Conservation (phyloP, 352 stramenopile species). For the Pythium vanterpoolii region DNA sequence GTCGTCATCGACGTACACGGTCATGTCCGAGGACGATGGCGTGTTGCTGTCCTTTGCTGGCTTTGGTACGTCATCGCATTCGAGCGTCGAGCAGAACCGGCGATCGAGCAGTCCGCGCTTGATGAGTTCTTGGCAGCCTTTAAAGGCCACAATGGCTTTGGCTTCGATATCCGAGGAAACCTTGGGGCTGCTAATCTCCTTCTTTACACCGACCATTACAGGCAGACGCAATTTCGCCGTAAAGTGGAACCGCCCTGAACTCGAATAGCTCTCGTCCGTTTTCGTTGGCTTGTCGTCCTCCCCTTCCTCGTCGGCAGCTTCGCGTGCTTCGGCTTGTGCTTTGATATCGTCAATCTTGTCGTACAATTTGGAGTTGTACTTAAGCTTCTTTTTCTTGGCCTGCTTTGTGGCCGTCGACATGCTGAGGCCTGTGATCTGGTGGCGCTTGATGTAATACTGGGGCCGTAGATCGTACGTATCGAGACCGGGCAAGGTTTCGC, state of each 20-base stretch:
- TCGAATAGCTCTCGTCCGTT: conserved; percentile 8
- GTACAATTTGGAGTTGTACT: conserved; percentile 74
- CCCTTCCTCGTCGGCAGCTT: conserved; percentile 12
- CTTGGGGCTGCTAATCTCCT: conserved; percentile 58
- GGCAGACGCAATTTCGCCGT: conserved; percentile 64
- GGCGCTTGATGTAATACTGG: conserved; percentile 73
- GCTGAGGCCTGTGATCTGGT: conserved; percentile 35
- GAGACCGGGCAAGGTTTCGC: conserved; percentile 72
- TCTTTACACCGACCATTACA: conserved; percentile 53
- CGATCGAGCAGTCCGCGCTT: conserved; percentile 69
- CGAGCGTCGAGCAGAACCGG: conserved; percentile 64
- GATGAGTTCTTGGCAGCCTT: conserved; percentile 69
- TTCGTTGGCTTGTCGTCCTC: background rate
- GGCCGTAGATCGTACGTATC: conserved; percentile 80
- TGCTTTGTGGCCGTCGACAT: conserved; percentile 56
- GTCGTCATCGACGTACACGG: conserved; percentile 17
- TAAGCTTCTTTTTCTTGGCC: conserved; percentile 70
- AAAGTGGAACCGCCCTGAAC: conserved; percentile 44
- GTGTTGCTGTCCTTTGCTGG: conserved; percentile 24
- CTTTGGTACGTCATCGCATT: conserved; percentile 42
- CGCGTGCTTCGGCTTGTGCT: conserved; percentile 30
- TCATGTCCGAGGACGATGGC: conserved; percentile 5
- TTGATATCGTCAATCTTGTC: conserved; percentile 77
- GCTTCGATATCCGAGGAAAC: conserved; percentile 57
- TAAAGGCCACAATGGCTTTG: conserved; percentile 82